Conservation (phyloP, 306 rosid genomes). For the Mimosa pudica region DNA sequence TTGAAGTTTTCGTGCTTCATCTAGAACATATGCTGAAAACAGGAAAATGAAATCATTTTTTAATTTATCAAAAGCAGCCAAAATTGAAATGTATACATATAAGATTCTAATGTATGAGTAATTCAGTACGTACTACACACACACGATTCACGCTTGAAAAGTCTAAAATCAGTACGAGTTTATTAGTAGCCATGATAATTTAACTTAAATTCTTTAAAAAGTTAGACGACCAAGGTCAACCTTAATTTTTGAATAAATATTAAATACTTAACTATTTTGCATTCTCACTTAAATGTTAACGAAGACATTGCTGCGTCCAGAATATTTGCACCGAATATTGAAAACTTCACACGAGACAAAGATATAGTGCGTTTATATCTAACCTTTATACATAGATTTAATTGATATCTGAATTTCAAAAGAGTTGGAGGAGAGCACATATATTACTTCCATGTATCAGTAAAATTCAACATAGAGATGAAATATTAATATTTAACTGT, state of each 20-base stretch:
- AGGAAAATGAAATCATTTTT: background rate
- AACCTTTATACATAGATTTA: background rate
- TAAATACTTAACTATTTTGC: background rate
- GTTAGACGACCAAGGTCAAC: background rate
- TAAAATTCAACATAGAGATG: no score
- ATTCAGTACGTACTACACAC: background rate
- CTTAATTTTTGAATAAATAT: background rate
- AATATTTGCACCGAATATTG: background rate
- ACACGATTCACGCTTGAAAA: background rate
- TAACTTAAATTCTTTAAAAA: background rate
- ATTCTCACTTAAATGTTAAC: background rate
- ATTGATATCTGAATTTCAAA: no score
- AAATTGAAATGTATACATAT: background rate
- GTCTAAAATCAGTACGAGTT: background rate
- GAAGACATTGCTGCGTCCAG: no score
- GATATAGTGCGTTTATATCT: background rate
- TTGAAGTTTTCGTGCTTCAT: background rate
- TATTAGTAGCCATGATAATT: background rate
- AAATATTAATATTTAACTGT: no score
- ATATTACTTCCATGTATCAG: no score
- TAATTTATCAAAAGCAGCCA: constrained; percentile 3
- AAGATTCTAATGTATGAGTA: background rate
- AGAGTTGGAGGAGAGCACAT: no score
- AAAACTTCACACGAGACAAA: background rate
- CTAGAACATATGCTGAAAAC: background rate